phyloP scores from a whole-genome alignment of 2,329 filamentous ascomycete genomes.

The Thielaviopsis populi region DNA sequence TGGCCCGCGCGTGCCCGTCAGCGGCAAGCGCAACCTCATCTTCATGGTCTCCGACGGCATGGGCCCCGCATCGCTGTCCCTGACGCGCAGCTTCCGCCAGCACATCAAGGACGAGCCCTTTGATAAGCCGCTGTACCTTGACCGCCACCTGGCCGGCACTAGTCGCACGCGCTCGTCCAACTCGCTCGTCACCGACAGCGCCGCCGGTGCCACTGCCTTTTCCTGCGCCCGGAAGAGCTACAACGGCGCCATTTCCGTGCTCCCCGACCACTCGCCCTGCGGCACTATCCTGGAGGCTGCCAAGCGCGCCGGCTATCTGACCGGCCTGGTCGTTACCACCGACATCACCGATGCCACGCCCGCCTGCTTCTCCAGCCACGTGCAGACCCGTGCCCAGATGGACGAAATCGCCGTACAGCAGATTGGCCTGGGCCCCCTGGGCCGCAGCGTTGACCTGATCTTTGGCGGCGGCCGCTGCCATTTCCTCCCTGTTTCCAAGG shows the following conservation, averaged over 20 bases:
- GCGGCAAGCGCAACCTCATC: conserved; percentile 76
- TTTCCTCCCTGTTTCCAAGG: conserved; percentile 68
- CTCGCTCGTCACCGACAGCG: conserved; percentile 84
- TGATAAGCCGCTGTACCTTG: conserved; percentile 62
- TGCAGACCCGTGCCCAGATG: conserved; percentile 62
- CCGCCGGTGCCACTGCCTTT: conserved; percentile 94
- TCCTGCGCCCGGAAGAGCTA: conserved; percentile 88
- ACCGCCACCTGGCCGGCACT: conserved; percentile 79
- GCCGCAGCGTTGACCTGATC: conserved; percentile 79
- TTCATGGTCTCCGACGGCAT: conserved; percentile 99
- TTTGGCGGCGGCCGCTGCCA: conserved; percentile 86
- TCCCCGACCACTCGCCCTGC: conserved; percentile 73
- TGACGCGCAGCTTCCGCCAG: conserved; percentile 80
- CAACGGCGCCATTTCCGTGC: conserved; percentile 85
- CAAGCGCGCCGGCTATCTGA: conserved; percentile 80
- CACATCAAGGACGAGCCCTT: conserved; percentile 56
- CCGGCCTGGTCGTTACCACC: conserved; percentile 88
- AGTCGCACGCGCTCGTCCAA: conserved; percentile 73
- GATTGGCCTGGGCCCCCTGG: conserved; percentile 73
- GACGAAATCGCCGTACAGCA: conserved; percentile 88
- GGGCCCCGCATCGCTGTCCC: conserved; percentile 77
- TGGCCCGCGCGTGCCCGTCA: conserved; percentile 17
- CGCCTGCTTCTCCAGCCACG: conserved; percentile 86
- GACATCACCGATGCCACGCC: conserved; percentile 91
- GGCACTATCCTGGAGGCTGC: conserved; percentile 88